These are phyloP conservation scores for Prunella vulgaris DNA, from an alignment of 257 asterid genomes.

Conservation along the genomic window DNA sequence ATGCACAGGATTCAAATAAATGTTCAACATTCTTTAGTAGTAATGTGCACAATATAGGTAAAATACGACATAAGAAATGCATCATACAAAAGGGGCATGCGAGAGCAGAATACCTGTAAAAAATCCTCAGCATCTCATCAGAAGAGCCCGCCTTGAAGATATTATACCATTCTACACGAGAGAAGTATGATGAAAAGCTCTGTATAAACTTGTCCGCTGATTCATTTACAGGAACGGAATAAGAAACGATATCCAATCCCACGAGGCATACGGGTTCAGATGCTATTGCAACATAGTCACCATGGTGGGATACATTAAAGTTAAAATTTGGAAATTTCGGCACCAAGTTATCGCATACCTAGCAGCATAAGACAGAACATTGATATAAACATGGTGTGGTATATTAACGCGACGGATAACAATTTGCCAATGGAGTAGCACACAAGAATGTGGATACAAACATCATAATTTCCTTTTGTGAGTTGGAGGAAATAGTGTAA, in stretches of 20 bases:
- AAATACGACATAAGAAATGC: no score
- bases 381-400: neutral
- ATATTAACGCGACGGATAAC: neutral
- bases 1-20: neutral
- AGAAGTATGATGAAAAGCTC: slow-evolving; percentile 63
- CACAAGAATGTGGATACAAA: no score
- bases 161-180: slow-evolving; percentile 64
- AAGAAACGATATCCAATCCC: slow-evolving; percentile 78
- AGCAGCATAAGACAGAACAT: slow-evolving; percentile 5
- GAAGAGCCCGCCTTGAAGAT: slow-evolving; percentile 48
- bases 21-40: neutral
- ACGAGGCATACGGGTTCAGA: slow-evolving; percentile 88
- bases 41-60: no score
- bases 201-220: slow-evolving; percentile 48
- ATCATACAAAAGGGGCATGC: neutral
- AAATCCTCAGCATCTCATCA: slow-evolving; percentile 46
- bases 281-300: slow-evolving; percentile 89
- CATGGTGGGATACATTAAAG: slow-evolving; percentile 87
- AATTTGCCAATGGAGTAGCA: neutral
- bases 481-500: neutral
- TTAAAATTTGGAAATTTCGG: slow-evolving; percentile 59
- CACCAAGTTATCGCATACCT: slow-evolving; percentile 45
- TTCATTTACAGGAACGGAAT: slow-evolving; percentile 57
- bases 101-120: slow-evolving; percentile 68
- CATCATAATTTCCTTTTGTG: neutral